phyloP scores from a whole-genome alignment of 2,329 filamentous ascomycete genomes.

The Stachybotrys elegans region DNA sequence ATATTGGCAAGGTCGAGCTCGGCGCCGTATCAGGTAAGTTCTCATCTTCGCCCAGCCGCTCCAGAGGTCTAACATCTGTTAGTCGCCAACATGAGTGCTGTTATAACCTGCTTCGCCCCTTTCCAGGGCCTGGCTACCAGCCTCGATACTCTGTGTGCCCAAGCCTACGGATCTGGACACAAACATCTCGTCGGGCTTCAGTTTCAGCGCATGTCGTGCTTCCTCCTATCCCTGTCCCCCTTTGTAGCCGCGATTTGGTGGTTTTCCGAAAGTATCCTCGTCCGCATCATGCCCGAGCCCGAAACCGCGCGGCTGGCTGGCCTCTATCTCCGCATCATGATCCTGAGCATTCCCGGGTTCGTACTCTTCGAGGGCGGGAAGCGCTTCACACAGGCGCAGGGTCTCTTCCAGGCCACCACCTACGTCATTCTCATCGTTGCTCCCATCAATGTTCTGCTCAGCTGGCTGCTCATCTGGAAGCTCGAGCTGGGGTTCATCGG shows the following conservation, averaged over 20 bases:
- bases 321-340: conserved; percentile 65
- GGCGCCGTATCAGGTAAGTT: conserved; percentile 37
- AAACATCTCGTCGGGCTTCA: conserved; percentile 83
- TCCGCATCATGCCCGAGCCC: conserved; percentile 33
- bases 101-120: conserved; percentile 71
- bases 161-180: conserved; percentile 88
- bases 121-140: conserved; percentile 85
- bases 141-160: conserved; percentile 86
- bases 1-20: conserved; percentile 60
- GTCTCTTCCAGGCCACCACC: conserved; percentile 71
- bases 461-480: conserved; percentile 74
- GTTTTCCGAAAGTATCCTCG: conserved; percentile 61
- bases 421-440: conserved; percentile 73
- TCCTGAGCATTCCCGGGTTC: conserved; percentile 70
- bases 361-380: conserved; percentile 75
- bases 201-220: conserved; percentile 75
- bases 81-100: conserved; percentile 68
- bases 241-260: conserved; percentile 71
- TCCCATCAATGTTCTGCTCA: conserved; percentile 71
- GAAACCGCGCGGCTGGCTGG: conserved; percentile 67
- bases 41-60: neutral
- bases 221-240: conserved; percentile 66
- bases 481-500: conserved; percentile 67
- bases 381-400: conserved; percentile 77
- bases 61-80: neutral